A percentile compares a stretch with the other conserved stretches of the same genome.
Conservation (phyloP, 768 basidiomycete species). For the Boletus sensibilis region DNA sequence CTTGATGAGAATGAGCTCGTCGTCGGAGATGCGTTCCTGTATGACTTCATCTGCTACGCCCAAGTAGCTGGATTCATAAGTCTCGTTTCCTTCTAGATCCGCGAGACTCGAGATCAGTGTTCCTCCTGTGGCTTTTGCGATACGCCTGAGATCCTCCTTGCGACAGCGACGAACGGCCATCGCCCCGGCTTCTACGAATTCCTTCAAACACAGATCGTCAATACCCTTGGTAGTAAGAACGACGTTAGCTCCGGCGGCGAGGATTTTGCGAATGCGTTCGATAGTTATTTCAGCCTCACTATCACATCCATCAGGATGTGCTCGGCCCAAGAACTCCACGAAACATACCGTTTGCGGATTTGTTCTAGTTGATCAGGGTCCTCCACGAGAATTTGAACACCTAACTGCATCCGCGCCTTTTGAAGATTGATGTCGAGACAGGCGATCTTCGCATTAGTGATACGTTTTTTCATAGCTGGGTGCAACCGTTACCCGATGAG, state of each 20-base stretch:
- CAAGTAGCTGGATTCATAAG: slow-evolving; percentile 87
- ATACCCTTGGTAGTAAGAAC: slow-evolving; percentile 98
- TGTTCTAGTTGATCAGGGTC: slow-evolving; percentile 96
- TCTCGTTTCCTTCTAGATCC: slow-evolving; percentile 97
- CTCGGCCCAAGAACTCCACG: neutral
- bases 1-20: slow-evolving; percentile 95
- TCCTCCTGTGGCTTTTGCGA: slow-evolving; percentile 96
- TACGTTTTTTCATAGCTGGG: slow-evolving; percentile 95
- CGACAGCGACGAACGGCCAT: slow-evolving; percentile 98
- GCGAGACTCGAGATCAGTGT: slow-evolving; percentile 90
- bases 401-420: slow-evolving; percentile 96
- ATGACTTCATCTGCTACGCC: slow-evolving; percentile 95
- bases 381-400: slow-evolving; percentile 95
- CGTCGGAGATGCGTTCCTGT: slow-evolving; percentile 97
- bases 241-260: slow-evolving; percentile 95
- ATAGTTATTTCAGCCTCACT: slow-evolving; percentile 96
- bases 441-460: slow-evolving; percentile 93
- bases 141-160: slow-evolving; percentile 96
- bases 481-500: slow-evolving; percentile 1
- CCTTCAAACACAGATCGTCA: slow-evolving; percentile 96
- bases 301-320: slow-evolving; percentile 11
- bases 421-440: slow-evolving; percentile 98
- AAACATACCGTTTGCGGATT: slow-evolving; percentile 81
- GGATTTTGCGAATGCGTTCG: slow-evolving; percentile 93
- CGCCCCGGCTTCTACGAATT: slow-evolving; percentile 97